Conservation (phyloP, 2,329 filamentous ascomycete species). For the Fusarium concolor region DNA sequence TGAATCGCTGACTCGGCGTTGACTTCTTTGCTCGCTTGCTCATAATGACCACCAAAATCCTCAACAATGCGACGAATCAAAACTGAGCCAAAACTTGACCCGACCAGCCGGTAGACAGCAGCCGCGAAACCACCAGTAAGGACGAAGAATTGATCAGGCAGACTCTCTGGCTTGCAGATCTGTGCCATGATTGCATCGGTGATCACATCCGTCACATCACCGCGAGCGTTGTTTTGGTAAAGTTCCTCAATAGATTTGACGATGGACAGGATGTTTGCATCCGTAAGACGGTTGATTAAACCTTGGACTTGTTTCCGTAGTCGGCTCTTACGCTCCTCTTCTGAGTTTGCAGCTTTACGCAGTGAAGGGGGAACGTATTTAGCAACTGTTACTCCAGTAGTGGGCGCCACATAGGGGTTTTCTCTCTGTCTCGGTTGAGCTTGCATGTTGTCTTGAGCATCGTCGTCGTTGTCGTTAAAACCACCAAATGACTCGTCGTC, state of each 20-base stretch:
- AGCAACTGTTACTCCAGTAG: constrained; percentile 57
- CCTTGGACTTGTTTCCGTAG: constrained; percentile 87
- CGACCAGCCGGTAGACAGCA: constrained; percentile 86
- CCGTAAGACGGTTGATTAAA: constrained; percentile 90
- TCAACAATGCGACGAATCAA: constrained; percentile 82
- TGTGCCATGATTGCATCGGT: constrained; percentile 83
- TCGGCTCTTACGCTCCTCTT: constrained; percentile 74
- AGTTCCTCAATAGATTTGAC: constrained; percentile 83
- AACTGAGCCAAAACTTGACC: constrained; percentile 89
- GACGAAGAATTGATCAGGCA: constrained; percentile 91
- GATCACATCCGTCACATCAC: constrained; percentile 85
- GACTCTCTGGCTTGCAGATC: constrained; percentile 79
- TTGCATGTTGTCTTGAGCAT: constrained; percentile 48
- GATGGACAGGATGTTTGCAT: constrained; percentile 88
- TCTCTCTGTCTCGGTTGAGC: constrained; percentile 70
- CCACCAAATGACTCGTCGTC: constrained; percentile 54
- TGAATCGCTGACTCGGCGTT: constrained; percentile 54
- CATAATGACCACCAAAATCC: constrained; percentile 76
- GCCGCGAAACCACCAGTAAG: constrained; percentile 90
- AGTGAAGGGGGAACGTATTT: constrained; percentile 95
- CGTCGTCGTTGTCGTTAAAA: constrained; percentile 55
- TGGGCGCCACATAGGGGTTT: constrained; percentile 89
- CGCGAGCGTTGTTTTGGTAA: constrained; percentile 86
- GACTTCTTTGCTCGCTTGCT: constrained; percentile 53
- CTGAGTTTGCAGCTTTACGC: constrained; percentile 70